phyloP scores from a whole-genome alignment of 1,139 yeast genomes.

The Nadsonia starkeyi-henricii region DNA sequence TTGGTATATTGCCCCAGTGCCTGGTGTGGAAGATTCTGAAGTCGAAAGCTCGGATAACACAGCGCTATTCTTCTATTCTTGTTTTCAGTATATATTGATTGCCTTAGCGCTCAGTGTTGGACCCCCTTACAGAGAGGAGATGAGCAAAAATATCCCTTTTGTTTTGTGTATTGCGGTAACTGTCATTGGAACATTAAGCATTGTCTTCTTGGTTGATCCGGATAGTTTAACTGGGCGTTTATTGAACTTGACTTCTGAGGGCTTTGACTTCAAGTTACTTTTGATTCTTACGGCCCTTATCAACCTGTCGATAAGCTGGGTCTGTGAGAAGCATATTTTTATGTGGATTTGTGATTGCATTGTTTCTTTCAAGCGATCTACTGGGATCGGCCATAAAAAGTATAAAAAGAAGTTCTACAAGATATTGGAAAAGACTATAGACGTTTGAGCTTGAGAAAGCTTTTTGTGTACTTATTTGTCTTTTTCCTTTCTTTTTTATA shows the following conservation, averaged over 20 bases:
- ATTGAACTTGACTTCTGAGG: slow-evolving; percentile 61
- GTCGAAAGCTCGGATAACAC: slow-evolving; percentile 87
- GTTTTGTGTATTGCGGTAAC: slow-evolving; percentile 45
- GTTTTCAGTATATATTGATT: slow-evolving; percentile 76
- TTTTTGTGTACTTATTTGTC: too few species aligned
- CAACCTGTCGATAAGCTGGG: slow-evolving; percentile 37
- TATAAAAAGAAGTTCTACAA: slow-evolving; percentile 6
- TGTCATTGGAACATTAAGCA: slow-evolving; percentile 30
- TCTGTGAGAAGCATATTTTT: slow-evolving; percentile 30
- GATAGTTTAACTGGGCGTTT: slow-evolving; percentile 44
- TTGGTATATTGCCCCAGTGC: slow-evolving; percentile 75
- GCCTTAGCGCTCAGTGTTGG: slow-evolving; percentile 81
- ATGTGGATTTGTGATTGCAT: neutral
- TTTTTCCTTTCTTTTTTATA: too few species aligned
- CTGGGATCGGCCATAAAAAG: slow-evolving; percentile 3
- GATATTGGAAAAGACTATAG: neutral
- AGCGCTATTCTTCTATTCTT: slow-evolving; percentile 61
- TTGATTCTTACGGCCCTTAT: slow-evolving; percentile 34
- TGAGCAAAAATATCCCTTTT: slow-evolving; percentile 56
- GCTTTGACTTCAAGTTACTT: slow-evolving; percentile 36
- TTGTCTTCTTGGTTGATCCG: slow-evolving; percentile 32
- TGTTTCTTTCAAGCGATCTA: neutral
- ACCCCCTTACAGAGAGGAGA: slow-evolving; percentile 85
- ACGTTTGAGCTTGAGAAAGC: too few species aligned
- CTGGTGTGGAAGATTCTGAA: slow-evolving; percentile 68